Base-by-base conservation (phyloP, 2,329 filamentous ascomycete species). In the Fusarium secorum region DNA sequence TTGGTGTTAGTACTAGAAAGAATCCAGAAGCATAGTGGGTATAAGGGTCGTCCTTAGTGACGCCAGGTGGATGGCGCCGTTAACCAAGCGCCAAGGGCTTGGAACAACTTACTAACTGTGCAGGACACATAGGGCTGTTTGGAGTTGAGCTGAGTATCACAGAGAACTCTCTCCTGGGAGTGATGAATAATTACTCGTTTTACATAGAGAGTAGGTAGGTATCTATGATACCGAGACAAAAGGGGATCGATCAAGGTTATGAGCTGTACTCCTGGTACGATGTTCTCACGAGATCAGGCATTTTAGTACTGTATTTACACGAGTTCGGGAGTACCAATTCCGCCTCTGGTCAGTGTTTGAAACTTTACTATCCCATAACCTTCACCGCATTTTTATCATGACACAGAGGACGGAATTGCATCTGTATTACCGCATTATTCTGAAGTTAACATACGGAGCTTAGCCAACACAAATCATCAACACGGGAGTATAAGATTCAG, bases 11-110 rank as follows among this genome's bases (percentile, higher is more conserved):
- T 64, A 33, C 58, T 67, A 71, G 68, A 71, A 64, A 65, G 33
- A 48, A 68, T 55, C 49, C 64, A 71, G 68, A 71, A 71, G 68
- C 57, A 63, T 48, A 46, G 52, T 48, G 41, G 67, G 44, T 44
- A 42, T 64, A 58, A 54, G 64, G 64, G 68, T 71, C 53, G 36
- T 58, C 14, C 36, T 54, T 55, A 55, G 41, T 53, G 35, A 65
- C 51, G 55, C 63, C 48, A 64, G 53, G 45, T 56, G 32, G n/a
- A 56, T 64, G 38, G 63, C 33, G 58, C 63, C 68, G 68, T 71
- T 71, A 38, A 56, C 56, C 68, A 71, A 41, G 39, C 58, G 44
- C 49, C 63, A 51, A 68, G 42, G 52, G 63, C 64, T 56, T 68
- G 53, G 39, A 39, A 35, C 41, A 53, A 39, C 64, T 57, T 53